phyloP scores from a whole-genome alignment of 345 rosid species.

The Hibiscus tridactylites region DNA sequence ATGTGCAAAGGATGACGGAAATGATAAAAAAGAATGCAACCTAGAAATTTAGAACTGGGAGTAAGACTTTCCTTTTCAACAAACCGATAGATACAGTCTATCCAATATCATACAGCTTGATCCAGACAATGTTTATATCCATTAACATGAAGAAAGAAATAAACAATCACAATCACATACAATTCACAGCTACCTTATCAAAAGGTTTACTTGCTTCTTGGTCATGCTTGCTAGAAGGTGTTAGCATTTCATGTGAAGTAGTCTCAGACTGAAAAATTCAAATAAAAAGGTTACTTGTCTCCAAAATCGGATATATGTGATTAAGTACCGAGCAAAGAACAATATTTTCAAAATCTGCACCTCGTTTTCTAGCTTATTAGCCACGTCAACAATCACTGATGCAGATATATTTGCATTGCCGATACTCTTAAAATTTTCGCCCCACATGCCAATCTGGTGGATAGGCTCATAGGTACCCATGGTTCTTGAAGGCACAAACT shows the following conservation, averaged over 20 bases:
- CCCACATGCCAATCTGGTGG: conserved; percentile 84
- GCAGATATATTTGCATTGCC: conserved; percentile 38
- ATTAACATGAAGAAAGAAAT: background rate
- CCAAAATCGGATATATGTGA: background rate
- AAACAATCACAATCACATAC: background rate
- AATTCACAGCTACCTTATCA: conserved; percentile 47
- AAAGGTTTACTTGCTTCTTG: conserved; percentile 70
- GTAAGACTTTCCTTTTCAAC: too few relatives aligned
- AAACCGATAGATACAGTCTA: background rate
- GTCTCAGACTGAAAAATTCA: conserved; percentile 65
- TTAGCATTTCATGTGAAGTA: conserved; percentile 58
- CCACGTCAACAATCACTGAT: conserved; percentile 42
- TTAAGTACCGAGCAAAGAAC: background rate
- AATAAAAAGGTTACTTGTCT: conserved; percentile 11
- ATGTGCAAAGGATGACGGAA: background rate
- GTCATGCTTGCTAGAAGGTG: conserved; percentile 52
- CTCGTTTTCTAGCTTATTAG: conserved; percentile 61
- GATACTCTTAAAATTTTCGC: conserved; percentile 51
- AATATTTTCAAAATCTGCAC: conserved; percentile 25
- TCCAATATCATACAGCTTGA: background rate
- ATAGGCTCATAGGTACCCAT: conserved; percentile 67
- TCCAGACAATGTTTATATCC: background rate
- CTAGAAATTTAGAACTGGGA: background rate
- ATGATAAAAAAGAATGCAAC: background rate
- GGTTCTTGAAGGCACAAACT: conserved; percentile 62